These are phyloP conservation scores for Zygosaccharomyces siamensis DNA, from an alignment of 805 yeast species.

Conservation along the genomic window DNA sequence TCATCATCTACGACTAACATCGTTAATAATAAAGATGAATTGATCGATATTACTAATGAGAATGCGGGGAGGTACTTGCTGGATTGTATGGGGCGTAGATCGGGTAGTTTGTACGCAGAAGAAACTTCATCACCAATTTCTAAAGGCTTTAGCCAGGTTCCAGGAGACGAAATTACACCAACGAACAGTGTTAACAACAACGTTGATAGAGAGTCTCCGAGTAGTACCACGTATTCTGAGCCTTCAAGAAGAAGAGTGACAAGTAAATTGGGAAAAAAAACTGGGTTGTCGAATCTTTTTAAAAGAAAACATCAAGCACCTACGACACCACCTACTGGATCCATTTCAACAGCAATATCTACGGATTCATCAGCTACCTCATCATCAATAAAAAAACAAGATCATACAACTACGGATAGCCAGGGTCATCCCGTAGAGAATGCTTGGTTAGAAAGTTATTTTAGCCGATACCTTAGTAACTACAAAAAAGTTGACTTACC, in stretches of 20 bases:
- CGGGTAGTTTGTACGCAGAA: constrained; percentile 4
- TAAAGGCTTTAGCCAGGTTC: neutral
- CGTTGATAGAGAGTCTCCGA: constrained; percentile 1
- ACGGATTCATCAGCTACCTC: constrained; percentile 4
- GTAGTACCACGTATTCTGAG: neutral
- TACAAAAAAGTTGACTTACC: constrained; percentile 24
- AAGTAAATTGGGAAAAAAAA: constrained; percentile 15
- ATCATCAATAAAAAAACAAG: constrained; percentile 1
- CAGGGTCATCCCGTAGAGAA: constrained; percentile 15
- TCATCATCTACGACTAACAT: constrained; percentile 10
- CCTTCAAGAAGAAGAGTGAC: constrained; percentile 2
- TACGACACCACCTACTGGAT: constrained; percentile 2
- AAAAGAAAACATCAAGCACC: constrained; percentile 23
- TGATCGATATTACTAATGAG: constrained; percentile 9
- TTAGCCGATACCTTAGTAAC: constrained; percentile 22
- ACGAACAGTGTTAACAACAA: neutral
- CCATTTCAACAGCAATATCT: neutral
- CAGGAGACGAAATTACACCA: neutral
- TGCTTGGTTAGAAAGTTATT: constrained; percentile 28
- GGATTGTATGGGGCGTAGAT: constrained; percentile 24
- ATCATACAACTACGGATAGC: neutral
- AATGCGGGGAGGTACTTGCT: constrained; percentile 16
- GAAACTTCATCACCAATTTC: constrained; percentile 1
- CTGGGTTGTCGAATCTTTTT: constrained; percentile 29
- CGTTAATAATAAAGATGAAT: constrained; percentile 12